Percentiles rank a stretch among this genome's conserved stretches.
These are phyloP conservation scores for Phytophthora agathidicida DNA, from an alignment of 352 stramenopile genomes.

Conservation along the genomic window DNA sequence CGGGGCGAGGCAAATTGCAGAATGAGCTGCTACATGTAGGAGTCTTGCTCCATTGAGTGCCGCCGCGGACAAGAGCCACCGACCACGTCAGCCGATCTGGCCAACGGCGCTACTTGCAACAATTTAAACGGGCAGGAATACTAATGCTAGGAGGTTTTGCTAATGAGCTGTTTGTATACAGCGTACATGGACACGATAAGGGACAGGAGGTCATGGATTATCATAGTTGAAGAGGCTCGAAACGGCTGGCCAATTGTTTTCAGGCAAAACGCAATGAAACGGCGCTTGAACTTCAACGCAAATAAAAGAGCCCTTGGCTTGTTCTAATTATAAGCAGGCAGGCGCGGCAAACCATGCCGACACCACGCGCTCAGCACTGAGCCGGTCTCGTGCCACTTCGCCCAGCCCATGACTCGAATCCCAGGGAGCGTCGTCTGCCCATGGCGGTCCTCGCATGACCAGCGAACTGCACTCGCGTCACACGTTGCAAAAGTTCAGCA, in stretches of 20 bases:
- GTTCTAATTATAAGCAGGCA: neutral
- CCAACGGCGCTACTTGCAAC: no score
- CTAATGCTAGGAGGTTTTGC: no score
- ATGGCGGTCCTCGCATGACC: no score
- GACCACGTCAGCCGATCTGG: neutral
- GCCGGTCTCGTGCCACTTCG: conserved; percentile 6
- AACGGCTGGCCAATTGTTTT: neutral
- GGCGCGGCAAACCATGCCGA: neutral
- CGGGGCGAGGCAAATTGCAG: conserved; percentile 19
- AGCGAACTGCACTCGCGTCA: no score
- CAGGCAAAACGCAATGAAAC: conserved; percentile 20
- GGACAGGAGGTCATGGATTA: conserved; percentile 1
- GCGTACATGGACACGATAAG: neutral
- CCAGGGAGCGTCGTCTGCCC: no score
- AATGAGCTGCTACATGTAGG: conserved; percentile 15
- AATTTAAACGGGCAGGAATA: no score
- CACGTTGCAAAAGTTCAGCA: no score
- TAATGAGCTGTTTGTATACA: conserved; percentile 1
- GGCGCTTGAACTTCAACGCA: conserved; percentile 20
- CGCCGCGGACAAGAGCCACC: neutral
- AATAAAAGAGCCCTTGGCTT: conserved; percentile 12
- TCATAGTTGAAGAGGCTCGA: conserved; percentile 15
- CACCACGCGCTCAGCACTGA: no score
- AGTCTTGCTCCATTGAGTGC: no score
- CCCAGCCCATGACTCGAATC: conserved; percentile 1